phyloP scores from a whole-genome alignment of 2,329 filamentous ascomycete species.

The Byssoonygena ceratinophila region DNA sequence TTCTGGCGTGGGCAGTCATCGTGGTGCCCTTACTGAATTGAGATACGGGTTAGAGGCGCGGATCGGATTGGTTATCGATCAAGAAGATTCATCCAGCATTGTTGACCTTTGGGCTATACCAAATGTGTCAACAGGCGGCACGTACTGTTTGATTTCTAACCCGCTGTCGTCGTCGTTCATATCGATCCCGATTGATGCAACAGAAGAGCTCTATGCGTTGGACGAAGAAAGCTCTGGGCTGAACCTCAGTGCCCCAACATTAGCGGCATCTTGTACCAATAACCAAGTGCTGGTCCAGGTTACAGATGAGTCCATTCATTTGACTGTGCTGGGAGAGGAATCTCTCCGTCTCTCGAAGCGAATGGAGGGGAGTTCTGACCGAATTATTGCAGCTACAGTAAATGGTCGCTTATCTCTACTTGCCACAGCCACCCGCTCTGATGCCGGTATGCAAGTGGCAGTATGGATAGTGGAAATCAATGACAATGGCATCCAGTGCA shows the following conservation, averaged over 20 bases:
- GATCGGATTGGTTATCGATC: slow-evolving; percentile 41
- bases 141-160: slow-evolving; percentile 35
- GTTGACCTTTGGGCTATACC: slow-evolving; percentile 38
- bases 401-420: slow-evolving; percentile 24
- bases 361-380: slow-evolving; percentile 19
- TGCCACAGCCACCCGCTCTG: slow-evolving; percentile 22
- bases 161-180: slow-evolving; percentile 33
- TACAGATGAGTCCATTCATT: slow-evolving; percentile 29
- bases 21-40: slow-evolving; percentile 57
- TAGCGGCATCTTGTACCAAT: slow-evolving; percentile 34
- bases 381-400: slow-evolving; percentile 25
- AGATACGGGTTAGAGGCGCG: slow-evolving; percentile 60
- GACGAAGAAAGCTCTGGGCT: slow-evolving; percentile 33
- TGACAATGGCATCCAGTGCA: slow-evolving; percentile 18
- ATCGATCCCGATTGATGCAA: slow-evolving; percentile 28
- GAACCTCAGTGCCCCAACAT: slow-evolving; percentile 34
- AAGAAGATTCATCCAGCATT: slow-evolving; percentile 34
- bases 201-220: slow-evolving; percentile 32
- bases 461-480: slow-evolving; percentile 20
- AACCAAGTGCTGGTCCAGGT: slow-evolving; percentile 34
- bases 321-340: slow-evolving; percentile 22
- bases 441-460: slow-evolving; percentile 23
- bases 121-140: slow-evolving; percentile 24
- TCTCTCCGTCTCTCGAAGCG: slow-evolving; percentile 19
- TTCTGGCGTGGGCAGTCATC: slow-evolving; percentile 49